phyloP scores from a whole-genome alignment of 768 basidiomycete genomes.

The Neoboletus magnificus region DNA sequence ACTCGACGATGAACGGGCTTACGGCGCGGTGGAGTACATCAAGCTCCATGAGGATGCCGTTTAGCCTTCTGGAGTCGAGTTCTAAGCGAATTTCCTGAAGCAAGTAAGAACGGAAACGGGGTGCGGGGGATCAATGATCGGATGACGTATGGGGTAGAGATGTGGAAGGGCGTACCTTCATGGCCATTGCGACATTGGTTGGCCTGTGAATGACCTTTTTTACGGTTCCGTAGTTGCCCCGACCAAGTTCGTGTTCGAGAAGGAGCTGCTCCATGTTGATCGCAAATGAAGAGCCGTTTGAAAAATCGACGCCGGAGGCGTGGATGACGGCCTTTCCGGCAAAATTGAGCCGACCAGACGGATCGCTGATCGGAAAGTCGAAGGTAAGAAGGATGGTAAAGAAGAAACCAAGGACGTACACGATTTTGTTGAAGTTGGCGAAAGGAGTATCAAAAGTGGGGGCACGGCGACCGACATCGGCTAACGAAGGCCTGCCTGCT shows the following conservation, averaged over 20 bases:
- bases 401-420: constrained; percentile 52
- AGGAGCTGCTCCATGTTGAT: constrained; percentile 95
- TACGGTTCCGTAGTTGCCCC: constrained; percentile 96
- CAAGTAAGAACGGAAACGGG: not conserved
- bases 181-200: constrained; percentile 95
- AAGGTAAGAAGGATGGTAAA: constrained; percentile 2
- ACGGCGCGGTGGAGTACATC: constrained; percentile 95
- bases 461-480: constrained; percentile 36
- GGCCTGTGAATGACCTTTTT: constrained; percentile 93
- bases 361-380: constrained; percentile 57
- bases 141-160: constrained; percentile 10
- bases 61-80: constrained; percentile 88
- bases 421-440: constrained; percentile 89
- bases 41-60: constrained; percentile 97
- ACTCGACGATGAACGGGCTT: constrained; percentile 92
- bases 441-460: constrained; percentile 72
- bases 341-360: constrained; percentile 94
- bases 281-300: constrained; percentile 82
- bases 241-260: constrained; percentile 89
- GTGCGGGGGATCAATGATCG: not conserved
- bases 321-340: constrained; percentile 90
- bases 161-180: constrained; percentile 69
- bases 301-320: constrained; percentile 85
- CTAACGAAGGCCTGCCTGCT: constrained; percentile 55
- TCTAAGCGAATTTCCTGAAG: constrained; percentile 94